Base-by-base conservation (phyloP, 371 early-diverging fungal species). In the Syncephalis fuscata region DNA sequence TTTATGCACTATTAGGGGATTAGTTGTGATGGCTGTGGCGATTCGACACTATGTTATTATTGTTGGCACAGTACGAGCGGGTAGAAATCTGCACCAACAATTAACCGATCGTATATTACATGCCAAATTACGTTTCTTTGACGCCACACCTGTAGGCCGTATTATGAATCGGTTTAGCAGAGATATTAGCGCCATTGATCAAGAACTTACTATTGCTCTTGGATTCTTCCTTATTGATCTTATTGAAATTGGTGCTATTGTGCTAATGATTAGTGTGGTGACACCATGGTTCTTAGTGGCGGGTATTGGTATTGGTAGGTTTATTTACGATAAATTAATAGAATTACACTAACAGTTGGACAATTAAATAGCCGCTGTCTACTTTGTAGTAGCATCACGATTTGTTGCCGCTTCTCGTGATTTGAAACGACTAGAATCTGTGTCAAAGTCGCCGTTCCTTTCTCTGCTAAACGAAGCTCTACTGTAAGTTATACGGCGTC, bases 141-240 rank as follows among this genome's bases (percentile, higher is more conserved):
- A 92, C 43, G 76, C 67, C 17, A 93, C 90, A 11, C 94, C 93
- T 5, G 58, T 90, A 15, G 90, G 89, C 5, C 71, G 88, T 7
- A 74, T 87, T 21, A 59, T 86, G 54, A 82, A 84, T 57, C 64
- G 89, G 24, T 86, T 87, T 54, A 68, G 73, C n/a, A 74, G 76
- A 51, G 91, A 90, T 63, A 72, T 84, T 59, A 76, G 76, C 45
- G 60, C 70, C 11, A 59, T 86, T 44, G 90, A 89, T 56, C 75
- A 66, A 37, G 60, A 65, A 3, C 57, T 85, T 32, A 58, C 76
- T 15, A 64, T 59, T 39, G 53, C 66, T 39, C 66, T 76, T 55
- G 61, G 67, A 16, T 65, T 65, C 53, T 73, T 79, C 52, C 46
- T 73, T 19, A 55, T 63, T 44, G 69, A 80, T 9, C 46, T 68